Evolutionary conservation across 116 monocot species (phyloP).

Genomic region (Papilionanthe hybrid): DNA sequence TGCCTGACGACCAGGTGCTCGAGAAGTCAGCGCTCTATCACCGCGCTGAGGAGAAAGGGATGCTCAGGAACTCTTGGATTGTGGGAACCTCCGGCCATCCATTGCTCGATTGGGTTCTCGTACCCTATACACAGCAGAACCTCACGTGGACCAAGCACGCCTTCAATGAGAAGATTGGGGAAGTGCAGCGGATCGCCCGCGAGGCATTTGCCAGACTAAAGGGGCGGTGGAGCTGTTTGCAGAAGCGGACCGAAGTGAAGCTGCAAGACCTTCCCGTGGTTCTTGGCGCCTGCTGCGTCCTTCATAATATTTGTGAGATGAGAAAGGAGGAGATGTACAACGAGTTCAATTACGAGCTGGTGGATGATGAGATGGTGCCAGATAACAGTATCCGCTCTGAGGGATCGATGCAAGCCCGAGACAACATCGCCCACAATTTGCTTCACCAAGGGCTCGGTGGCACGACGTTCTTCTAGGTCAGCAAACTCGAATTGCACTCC

Average conservation of each 20-base stretch:
- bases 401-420: conserved; percentile 40
- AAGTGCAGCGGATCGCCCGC: conserved; percentile 38
- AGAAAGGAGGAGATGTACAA: conserved; percentile 52
- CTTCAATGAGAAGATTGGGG: conserved; percentile 72
- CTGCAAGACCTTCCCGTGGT: conserved; percentile 74
- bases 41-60: conserved; percentile 25
- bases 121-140: conserved; percentile 70
- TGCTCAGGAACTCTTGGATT: conserved; percentile 34
- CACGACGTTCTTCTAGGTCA: conserved; percentile 45
- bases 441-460: conserved; percentile 61
- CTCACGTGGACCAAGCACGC: conserved; percentile 90
- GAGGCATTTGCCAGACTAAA: conserved; percentile 74
- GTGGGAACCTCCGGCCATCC: conserved; percentile 63
- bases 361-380: conserved; percentile 61
- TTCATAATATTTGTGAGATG: conserved; percentile 83
- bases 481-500: neutral
- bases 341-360: conserved; percentile 32
- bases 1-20: conserved; percentile 68
- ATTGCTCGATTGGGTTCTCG: conserved; percentile 74
- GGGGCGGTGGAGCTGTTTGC: conserved; percentile 80
- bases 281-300: conserved; percentile 80
- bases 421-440: conserved; percentile 64
- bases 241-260: conserved; percentile 83
- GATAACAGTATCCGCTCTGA: conserved; percentile 42
- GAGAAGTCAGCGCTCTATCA: conserved; percentile 52